phyloP scores from a whole-genome alignment of 1,139 yeast species.

The Candida sanyaensis region DNA sequence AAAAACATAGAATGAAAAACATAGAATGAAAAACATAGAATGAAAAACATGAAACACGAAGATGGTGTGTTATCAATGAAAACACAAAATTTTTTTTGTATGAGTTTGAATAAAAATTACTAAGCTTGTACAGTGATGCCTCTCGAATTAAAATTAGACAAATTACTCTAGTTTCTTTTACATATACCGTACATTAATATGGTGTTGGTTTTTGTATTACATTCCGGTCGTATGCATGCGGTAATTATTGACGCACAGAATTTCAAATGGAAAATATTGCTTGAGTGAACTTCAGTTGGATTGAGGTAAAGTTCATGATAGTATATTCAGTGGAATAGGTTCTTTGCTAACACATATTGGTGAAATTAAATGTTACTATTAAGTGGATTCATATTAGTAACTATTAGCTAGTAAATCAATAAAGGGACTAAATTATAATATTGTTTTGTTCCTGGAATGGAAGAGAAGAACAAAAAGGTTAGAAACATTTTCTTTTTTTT shows the following conservation, averaged over 20 bases:
- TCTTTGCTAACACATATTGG: no score
- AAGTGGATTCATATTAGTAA: no score
- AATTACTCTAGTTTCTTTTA: neutral
- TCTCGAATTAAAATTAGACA: neutral
- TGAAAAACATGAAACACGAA: neutral
- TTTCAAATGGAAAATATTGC: neutral
- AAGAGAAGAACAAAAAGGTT: no score
- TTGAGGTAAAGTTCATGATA: no score
- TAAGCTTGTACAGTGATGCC: neutral
- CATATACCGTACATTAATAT: neutral
- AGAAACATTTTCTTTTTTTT: no score
- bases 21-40: no score
- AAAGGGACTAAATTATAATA: no score
- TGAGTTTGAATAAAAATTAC: neutral
- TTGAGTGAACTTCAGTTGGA: neutral
- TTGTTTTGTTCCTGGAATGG: no score
- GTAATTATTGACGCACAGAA: neutral
- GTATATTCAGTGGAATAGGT: no score
- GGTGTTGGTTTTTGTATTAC: neutral
- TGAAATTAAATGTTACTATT: no score
- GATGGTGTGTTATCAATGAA: neutral
- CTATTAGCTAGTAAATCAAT: no score
- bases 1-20: no score
- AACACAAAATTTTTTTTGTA: neutral
- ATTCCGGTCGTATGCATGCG: neutral